Evolutionary conservation across 108 stramenopile species (phyloP), one percentile per base, ranked within the genome.

Genomic region (Cylindrotheca closterium): DNA sequence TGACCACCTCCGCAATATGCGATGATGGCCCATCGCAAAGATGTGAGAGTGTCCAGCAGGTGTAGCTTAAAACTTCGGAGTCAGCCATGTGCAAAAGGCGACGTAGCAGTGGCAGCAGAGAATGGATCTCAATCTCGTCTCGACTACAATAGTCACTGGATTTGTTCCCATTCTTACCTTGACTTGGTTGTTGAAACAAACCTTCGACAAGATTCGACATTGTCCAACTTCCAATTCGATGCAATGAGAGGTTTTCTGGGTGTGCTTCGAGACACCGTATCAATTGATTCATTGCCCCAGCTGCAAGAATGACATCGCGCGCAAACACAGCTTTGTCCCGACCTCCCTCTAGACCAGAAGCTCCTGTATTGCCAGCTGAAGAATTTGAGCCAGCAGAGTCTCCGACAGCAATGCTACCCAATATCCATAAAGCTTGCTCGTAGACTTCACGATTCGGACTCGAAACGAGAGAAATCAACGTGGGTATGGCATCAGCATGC

Each of bases 41-140:
- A 78, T 98, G 96, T 61, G 85, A 86, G 18, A 98, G 78, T 17
- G 97, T 89, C 91, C 93, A 97, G 64, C 97, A 98, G 5, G 96
- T 91, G 68, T 93, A 94, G 50, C 91, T 91, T 52, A 98, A 72
- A 24, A 96, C 87, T 72, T 97, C 96, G 32, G 89, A 62, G 79
- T 98, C 97, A 1, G 78, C 78, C 59, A 78, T 76, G 29, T 83
- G 75, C 51, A 98, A 67, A 71, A 98, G 72, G 54, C 87, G 79
- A 48, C 72, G 51, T 56, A 98, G 62, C 26, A 90, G 91, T n/a
- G 91, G 89, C 32, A 97, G 75, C 56, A 96, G 65, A 0, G 68
- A 63, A 17, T 58, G 53, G 62, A 98, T 79, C 53, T 96, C 93
- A 67, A 96, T 88, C 55, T 89, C 90, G 61, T 89, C 86, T 23